phyloP scores from a whole-genome alignment of 352 stramenopile species.

The Globisporangium rhizosaccharum region DNA sequence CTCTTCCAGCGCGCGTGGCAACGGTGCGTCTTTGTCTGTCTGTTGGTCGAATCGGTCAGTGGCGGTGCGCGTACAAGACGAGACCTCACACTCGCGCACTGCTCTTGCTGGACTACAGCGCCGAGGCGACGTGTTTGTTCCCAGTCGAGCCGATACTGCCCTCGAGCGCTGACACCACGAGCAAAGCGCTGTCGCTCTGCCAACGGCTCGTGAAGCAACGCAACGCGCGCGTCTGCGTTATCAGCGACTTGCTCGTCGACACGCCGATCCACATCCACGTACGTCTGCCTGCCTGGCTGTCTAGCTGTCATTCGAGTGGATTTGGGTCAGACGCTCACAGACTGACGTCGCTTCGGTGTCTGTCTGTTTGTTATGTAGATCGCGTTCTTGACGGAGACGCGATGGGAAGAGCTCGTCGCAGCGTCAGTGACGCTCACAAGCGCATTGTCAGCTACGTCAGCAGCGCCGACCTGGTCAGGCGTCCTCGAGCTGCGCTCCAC shows the following conservation, averaged over 20 bases:
- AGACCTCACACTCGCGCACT: not conserved
- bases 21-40: conserved; percentile 20
- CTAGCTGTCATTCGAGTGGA: not conserved
- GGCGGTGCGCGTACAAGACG: conserved; percentile 2
- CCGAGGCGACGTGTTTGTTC: conserved; percentile 11
- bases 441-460: not conserved
- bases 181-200: conserved; percentile 26
- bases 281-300: too few relatives aligned
- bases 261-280: conserved; percentile 57
- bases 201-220: conserved; percentile 28
- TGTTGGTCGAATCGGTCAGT: not conserved
- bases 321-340: not conserved
- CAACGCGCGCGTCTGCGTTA: conserved; percentile 23
- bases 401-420: conserved; percentile 49
- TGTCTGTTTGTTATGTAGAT: conserved; percentile 23
- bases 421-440: conserved; percentile 38
- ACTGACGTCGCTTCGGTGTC: not conserved
- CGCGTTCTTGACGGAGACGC: conserved; percentile 52
- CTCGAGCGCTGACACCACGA: not conserved
- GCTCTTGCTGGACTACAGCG: conserved; percentile 2
- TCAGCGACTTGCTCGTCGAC: conserved; percentile 52
- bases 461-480: conserved; percentile 20
- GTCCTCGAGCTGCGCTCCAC: conserved; percentile 53
- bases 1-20: conserved; percentile 56
- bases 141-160: conserved; percentile 5